These are phyloP conservation scores for Aspergillus phoenicis DNA, from an alignment of 2,329 filamentous ascomycete species.

Conservation along the genomic window DNA sequence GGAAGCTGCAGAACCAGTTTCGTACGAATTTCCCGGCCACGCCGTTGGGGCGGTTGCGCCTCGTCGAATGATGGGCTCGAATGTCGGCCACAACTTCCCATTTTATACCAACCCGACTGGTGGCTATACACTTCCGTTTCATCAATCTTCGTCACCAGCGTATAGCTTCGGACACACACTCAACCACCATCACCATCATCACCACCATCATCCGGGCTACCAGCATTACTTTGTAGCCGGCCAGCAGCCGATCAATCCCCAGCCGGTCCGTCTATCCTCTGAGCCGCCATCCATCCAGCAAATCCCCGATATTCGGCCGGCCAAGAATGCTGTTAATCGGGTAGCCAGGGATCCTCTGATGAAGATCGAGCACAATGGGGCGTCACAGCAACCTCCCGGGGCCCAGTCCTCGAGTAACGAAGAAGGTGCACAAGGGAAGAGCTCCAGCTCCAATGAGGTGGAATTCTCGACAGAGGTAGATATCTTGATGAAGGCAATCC, in stretches of 20 bases:
- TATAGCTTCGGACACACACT: conserved; percentile 40
- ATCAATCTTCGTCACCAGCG: conserved; percentile 31
- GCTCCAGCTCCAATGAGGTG: conserved; percentile 53
- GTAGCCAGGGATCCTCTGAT: conserved; percentile 25
- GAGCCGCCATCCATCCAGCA: conserved; percentile 37
- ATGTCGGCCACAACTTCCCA: conserved; percentile 36
- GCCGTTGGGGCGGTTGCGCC: conserved; percentile 38
- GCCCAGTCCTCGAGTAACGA: conserved; percentile 11
- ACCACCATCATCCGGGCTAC: conserved; percentile 31
- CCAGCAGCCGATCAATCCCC: conserved; percentile 30
- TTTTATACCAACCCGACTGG: conserved; percentile 42
- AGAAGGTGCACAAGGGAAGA: conserved; percentile 38
- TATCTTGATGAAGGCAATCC: conserved; percentile 84
- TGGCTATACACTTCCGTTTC: conserved; percentile 42
- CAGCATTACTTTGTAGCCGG: conserved; percentile 38
- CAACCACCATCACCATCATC: conserved; percentile 31
- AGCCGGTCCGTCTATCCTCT: conserved; percentile 33
- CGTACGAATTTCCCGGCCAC: conserved; percentile 44
- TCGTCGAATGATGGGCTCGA: conserved; percentile 42
- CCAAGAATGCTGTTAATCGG: conserved; percentile 41
- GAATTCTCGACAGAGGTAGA: conserved; percentile 83
- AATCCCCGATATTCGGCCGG: conserved; percentile 41
- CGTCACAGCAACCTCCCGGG: conserved; percentile 10
- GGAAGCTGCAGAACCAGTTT: conserved; percentile 45
- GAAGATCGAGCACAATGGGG: conserved; percentile 15